Base-by-base conservation (phyloP, 768 basidiomycete species). In the Lyophyllum atratum region DNA sequence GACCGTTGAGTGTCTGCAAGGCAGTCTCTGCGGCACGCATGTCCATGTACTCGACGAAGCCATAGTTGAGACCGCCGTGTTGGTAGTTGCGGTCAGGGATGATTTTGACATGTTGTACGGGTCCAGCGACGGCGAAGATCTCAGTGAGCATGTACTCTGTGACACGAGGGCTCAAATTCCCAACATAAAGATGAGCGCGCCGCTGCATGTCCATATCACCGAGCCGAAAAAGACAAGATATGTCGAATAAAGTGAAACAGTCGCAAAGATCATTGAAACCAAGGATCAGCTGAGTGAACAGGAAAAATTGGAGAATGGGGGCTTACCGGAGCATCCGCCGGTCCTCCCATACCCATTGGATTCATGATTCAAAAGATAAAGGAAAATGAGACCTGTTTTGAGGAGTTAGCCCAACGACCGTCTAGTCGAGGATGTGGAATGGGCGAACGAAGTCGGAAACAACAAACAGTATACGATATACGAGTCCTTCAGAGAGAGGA, bases 101-200 rank as follows among this genome's bases (percentile, higher is more conserved):
- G 74, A 99, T 98, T 86, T 99, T 99, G 74, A 98, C 96, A 72
- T 95, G 92, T 75, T 96, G 93, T 60, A 98, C 97, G 58, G 94
- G 90, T 44, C 96, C 97, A 70, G 93, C 93, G 68, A 95, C 93
- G 72, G 93, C 93, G 71, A 95, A 95, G 60, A 95, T 95, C 74
- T 98, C 96, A 43, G 93, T 94, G 70, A 98, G 88, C 92, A 98
- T 98, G 78, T 95, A 96, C 79, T 98, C 97, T 52, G 95, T 98
- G 51, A 99, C 97, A 44, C 97, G 86, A 62, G 96, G 95, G 69
- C 92, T 94, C 72, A 99, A 81, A 76, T 98, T 98, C 60, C 97
- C 97, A 74, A 99, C 93, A 73, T 99, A 99, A 66, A 99, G 89
- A 80, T 99, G 97, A 64, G 97, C 95, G 65, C 95, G 85, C 74